Base-by-base conservation (phyloP, 176 grass and related monocot species). In the Secale cereale region DNA sequence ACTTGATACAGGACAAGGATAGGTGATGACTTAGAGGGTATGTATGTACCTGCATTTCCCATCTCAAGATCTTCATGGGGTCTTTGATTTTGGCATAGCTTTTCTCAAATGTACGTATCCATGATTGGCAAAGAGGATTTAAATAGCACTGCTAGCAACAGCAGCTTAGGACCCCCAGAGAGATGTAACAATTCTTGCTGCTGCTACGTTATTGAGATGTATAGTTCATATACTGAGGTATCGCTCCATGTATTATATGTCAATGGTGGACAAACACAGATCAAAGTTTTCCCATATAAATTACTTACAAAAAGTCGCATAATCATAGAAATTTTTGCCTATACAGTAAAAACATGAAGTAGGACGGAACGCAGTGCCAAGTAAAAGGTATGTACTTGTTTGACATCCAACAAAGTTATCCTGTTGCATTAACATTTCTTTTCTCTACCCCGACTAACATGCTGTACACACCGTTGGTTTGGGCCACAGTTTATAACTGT, bases 1-100 rank as follows among this genome's bases (percentile, higher is more conserved):
- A 98, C 93, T 94, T 98, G 88, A 71, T 95, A 79, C 72, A 59
- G 67, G 96, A 95, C 61, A 90, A 72, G 87, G 82, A 94, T 65
- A 90, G 87, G 30, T 87, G 85, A 76, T 37, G 16, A 30, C 41
- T 26, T 9, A 37, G 13, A 82, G 62, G 64, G 63, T 78, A 82
- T 77, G 86, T 52, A 50, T 78, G 43, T 15, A 75, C 35, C 46
- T 76, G 37, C 69, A 89, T 81, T 67, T 80, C 43, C 59, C 76
- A 65, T 39, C 61, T 76, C 5, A 62, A 70, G 79, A 78, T 90
- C 83, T 77, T 25, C 65, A 86, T 86, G 48, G 74, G 74, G 59
- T 74, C 84, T 67, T 67, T 87, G 80, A 68, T 90, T 79, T 87
- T 90, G 59, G 85, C 80, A 73, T 65, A 59, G 74, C 67, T 74